phyloP scores from a whole-genome alignment of 305 asterid species.

The Fraxinus xanthoxyloides region DNA sequence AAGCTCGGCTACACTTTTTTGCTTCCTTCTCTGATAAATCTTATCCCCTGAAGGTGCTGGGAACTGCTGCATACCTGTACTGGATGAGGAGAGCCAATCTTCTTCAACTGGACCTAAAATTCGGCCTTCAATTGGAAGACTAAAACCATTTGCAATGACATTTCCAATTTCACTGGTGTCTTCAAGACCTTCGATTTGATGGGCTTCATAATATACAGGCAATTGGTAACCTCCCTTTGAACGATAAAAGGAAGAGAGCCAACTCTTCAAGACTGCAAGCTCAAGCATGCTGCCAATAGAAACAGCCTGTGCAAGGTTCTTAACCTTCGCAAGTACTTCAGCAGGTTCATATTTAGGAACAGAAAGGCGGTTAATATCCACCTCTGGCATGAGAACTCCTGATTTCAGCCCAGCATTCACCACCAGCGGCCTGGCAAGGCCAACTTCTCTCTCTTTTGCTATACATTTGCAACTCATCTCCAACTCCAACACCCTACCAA shows the following conservation, averaged over 20 bases:
- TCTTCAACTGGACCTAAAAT: constrained; percentile 41
- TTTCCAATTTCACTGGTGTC: constrained; percentile 24
- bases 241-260: constrained; percentile 57
- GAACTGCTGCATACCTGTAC: constrained; percentile 14
- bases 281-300: constrained; percentile 38
- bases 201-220: constrained; percentile 37
- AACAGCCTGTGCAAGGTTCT: constrained; percentile 23
- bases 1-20: constrained; percentile 62
- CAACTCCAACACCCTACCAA: constrained; percentile 49
- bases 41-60: constrained; percentile 27
- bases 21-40: constrained; percentile 37
- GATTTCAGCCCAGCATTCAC: constrained; percentile 34
- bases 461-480: constrained; percentile 45
- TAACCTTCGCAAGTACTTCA: constrained; percentile 26
- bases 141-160: constrained; percentile 21
- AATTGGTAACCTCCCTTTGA: constrained; percentile 35
- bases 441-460: constrained; percentile 21
- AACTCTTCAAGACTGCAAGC: constrained; percentile 45
- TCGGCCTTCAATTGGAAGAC: constrained; percentile 41
- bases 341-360: constrained; percentile 31
- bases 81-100: constrained; percentile 26
- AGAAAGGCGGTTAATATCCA: constrained; percentile 24
- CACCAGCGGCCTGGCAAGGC: constrained; percentile 24
- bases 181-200: constrained; percentile 62
- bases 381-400: constrained; percentile 27